phyloP scores from a whole-genome alignment of 148 eudicot species.

The Rheum nobile region DNA sequence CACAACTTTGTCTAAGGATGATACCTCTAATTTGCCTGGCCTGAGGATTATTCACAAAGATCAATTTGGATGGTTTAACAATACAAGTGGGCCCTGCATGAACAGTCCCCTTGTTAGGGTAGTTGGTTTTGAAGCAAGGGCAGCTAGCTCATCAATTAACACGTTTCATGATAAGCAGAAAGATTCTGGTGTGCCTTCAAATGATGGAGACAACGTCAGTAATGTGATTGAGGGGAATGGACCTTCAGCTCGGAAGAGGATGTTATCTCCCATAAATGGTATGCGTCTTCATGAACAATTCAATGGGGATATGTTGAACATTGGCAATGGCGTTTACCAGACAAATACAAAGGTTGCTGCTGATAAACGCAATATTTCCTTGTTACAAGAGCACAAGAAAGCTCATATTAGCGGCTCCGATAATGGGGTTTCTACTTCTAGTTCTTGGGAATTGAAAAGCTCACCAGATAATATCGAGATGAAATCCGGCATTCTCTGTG shows the following conservation, averaged over 20 bases:
- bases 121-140: slow-evolving; percentile 68
- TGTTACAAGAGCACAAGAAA: slow-evolving; percentile 42
- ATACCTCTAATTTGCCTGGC: slow-evolving; percentile 22
- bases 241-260: slow-evolving; percentile 45
- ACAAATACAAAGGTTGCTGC: slow-evolving; percentile 18
- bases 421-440: slow-evolving; percentile 16
- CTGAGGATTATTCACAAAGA: slow-evolving; percentile 13
- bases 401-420: slow-evolving; percentile 37
- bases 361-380: slow-evolving; percentile 14
- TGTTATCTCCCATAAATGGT: slow-evolving; percentile 58
- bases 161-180: slow-evolving; percentile 13
- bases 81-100: slow-evolving; percentile 19
- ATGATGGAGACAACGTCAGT: slow-evolving; percentile 11
- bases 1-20: slow-evolving; percentile 7
- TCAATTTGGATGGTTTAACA: slow-evolving; percentile 18
- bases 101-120: slow-evolving; percentile 60
- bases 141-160: slow-evolving; percentile 16
- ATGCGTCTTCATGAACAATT: slow-evolving; percentile 27
- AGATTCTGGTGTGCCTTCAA: slow-evolving; percentile 16
- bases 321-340: slow-evolving; percentile 24
- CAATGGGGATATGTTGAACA: slow-evolving; percentile 40
- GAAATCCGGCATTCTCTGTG: slow-evolving; percentile 27
- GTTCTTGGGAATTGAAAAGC: slow-evolving; percentile 18
- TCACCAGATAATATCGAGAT: slow-evolving; percentile 16
- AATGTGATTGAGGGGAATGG: slow-evolving; percentile 21